Conservation (phyloP, 331 rosid genomes). For the Prunus yedoensis region DNA sequence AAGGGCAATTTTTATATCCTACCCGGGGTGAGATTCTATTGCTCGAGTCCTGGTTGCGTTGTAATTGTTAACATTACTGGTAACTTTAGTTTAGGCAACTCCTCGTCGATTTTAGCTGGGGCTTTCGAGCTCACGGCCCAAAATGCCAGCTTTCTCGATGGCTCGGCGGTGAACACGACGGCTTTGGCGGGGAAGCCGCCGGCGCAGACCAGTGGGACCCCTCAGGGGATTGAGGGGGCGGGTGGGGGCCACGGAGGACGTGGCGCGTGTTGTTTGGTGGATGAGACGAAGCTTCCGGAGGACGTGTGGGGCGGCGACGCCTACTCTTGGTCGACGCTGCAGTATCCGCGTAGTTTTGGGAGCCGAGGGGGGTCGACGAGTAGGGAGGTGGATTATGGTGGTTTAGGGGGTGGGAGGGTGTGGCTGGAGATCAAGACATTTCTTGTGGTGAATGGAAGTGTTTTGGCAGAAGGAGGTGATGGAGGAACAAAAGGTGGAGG, state of each 20-base stretch:
- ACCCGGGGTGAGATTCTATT: conserved; percentile 79
- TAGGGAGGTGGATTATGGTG: conserved; percentile 85
- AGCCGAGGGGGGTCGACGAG: conserved; percentile 84
- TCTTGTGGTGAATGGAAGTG: conserved; percentile 71
- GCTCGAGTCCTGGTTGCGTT: conserved; percentile 69
- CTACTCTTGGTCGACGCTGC: conserved; percentile 79
- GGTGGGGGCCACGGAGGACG: conserved; percentile 99
- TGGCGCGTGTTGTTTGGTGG: conserved; percentile 85
- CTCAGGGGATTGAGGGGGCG: conserved; percentile 76
- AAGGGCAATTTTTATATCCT: conserved; percentile 89
- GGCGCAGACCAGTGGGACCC: conserved; percentile 95
- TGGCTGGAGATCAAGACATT: conserved; percentile 32
- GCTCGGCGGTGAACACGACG: conserved; percentile 75
- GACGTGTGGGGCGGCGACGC: conserved; percentile 64
- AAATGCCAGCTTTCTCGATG: conserved; percentile 66
- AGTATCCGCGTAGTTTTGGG: conserved; percentile 73
- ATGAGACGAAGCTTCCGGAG: conserved; percentile 62
- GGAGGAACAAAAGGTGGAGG: conserved; percentile 94
- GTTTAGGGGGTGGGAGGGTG: conserved; percentile 85
- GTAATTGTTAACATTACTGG: conserved; percentile 79
- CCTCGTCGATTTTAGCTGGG: conserved; percentile 78
- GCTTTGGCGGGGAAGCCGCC: conserved; percentile 89
- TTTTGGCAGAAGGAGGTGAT: conserved; percentile 83
- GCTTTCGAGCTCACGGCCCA: conserved; percentile 67
- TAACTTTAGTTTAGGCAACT: conserved; percentile 72